A percentile compares a stretch with the other conserved stretches of the same genome.
These are phyloP conservation scores for Solanum paucissectum DNA, from an alignment of 257 asterid species.

Conservation along the genomic window DNA sequence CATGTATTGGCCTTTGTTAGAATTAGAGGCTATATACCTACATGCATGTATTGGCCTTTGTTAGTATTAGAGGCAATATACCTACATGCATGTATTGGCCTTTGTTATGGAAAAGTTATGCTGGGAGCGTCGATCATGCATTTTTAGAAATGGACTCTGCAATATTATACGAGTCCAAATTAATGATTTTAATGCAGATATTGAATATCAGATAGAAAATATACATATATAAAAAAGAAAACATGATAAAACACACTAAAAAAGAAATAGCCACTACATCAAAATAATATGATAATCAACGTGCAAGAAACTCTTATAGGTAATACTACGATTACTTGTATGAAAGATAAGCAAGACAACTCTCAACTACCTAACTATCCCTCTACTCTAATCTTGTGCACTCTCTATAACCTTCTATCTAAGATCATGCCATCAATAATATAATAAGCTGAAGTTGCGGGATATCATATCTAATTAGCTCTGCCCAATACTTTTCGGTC, in stretches of 20 bases:
- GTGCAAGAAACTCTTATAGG: too few species aligned
- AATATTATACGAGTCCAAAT: not conserved
- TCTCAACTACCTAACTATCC: too few species aligned
- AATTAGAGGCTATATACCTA: not conserved
- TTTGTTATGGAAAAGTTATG: too few species aligned
- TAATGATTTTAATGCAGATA: not conserved
- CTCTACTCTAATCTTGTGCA: too few species aligned
- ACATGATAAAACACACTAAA: too few species aligned
- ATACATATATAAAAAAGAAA: too few species aligned
- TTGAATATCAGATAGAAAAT: not conserved
- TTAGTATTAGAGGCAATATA: not conserved
- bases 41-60: not conserved
- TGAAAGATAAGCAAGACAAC: too few species aligned
- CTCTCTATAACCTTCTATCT: too few species aligned
- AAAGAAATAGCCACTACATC: too few species aligned
- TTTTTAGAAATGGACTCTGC: not conserved
- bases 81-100: too few species aligned
- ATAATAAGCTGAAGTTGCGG: not conserved
- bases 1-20: not conserved
- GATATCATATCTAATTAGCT: not conserved
- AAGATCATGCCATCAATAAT: not conserved
- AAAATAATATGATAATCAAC: too few species aligned
- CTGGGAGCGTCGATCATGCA: not conserved
- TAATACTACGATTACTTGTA: too few species aligned
- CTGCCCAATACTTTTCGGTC: not conserved